A percentile compares a stretch with the other conserved stretches of the same genome.
These are phyloP conservation scores for Strigomonas culicis DNA, from an alignment of 208 protist genomes.

Conservation along the genomic window DNA sequence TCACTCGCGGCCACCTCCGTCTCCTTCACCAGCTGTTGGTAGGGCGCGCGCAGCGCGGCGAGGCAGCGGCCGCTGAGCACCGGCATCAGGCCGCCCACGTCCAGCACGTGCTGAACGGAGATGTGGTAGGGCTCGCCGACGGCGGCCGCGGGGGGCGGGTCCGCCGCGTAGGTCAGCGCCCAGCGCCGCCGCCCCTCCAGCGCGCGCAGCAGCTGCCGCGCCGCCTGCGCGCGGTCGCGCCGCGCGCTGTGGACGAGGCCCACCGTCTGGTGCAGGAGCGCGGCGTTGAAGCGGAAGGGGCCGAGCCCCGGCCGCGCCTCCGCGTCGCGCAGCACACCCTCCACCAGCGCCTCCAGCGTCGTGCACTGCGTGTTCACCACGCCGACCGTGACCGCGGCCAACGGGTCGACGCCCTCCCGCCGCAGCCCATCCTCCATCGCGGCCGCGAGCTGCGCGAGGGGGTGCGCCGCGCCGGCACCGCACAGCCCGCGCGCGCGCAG, in stretches of 20 bases:
- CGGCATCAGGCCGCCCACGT: constrained; percentile 54
- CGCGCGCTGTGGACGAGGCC: constrained; percentile 63
- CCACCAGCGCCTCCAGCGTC: constrained; percentile 36
- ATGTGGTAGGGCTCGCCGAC: constrained; percentile 27
- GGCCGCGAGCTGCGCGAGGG: constrained; percentile 19
- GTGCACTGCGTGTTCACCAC: constrained; percentile 63
- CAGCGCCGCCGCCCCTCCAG: constrained; percentile 5
- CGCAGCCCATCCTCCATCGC: constrained; percentile 52
- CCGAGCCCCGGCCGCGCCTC: constrained; percentile 21
- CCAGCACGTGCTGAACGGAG: constrained; percentile 48
- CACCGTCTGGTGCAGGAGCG: constrained; percentile 55
- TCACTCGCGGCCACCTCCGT: constrained; percentile 19
- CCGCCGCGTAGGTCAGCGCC: not conserved
- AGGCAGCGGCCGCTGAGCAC: constrained; percentile 33
- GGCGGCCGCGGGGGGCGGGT: not conserved
- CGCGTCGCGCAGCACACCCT: constrained; percentile 28
- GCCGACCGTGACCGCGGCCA: constrained; percentile 25
- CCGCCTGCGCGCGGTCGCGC: constrained; percentile 47
- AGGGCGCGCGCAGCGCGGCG: constrained; percentile 31
- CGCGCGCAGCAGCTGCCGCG: constrained; percentile 40
- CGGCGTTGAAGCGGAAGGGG: constrained; percentile 32
- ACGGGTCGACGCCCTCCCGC: constrained; percentile 28
- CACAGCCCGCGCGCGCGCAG: constrained; percentile 33
- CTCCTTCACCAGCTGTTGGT: constrained; percentile 29
- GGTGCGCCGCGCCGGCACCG: not conserved